Evolutionary conservation across 179 eudicot species (phyloP), one percentile per base, ranked within the genome.

Genomic region (Carnegiea gigantea): DNA sequence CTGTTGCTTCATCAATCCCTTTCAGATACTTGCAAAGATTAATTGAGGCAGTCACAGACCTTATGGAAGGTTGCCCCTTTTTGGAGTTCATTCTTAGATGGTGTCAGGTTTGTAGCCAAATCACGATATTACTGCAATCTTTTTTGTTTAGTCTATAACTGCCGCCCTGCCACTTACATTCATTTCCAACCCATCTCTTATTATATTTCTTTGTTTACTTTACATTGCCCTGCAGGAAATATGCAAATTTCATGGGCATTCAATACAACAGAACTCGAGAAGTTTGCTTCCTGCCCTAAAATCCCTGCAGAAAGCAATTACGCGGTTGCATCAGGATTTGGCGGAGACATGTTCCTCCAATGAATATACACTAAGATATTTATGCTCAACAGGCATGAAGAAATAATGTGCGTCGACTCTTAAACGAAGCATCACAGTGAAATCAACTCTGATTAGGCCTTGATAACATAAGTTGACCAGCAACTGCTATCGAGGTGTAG

Each of bases 281-380:
- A 93, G 88, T 77, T 80, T 94, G 90, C 94, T 92, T 80, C 99
- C 99, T 28, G 88, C 97, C 81, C 78, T 96, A 20, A 96, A 92
- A 85, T 92, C 98, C 23, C 85, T 96, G 86, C 98, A 96, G 86
- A 96, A 96, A 88, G 89, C 97, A 73, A 90, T 93, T 59, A 96
- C 92, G 38, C 88, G 89, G 79, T 77, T 88, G 71, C 97, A 94
- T 91, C 97, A 93, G 81, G 99, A 96, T 90, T 88, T 96, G 88
- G 93, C 97, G 0, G 98, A 94, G 70, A 93, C 89, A 23, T 96
- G 98, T 81, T 94, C 98, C 67, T 94, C 98, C 57, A 96, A 96
- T 77, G 99, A 96, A 84, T 96, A 96, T 81, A 80, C 90, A 81
- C 90, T 96, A 70, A 89, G 89, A 79, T 96, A 94, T 89, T 79